Conservation (phyloP, 2,329 filamentous ascomycete genomes). For the Neofusicoccum sp. region DNA sequence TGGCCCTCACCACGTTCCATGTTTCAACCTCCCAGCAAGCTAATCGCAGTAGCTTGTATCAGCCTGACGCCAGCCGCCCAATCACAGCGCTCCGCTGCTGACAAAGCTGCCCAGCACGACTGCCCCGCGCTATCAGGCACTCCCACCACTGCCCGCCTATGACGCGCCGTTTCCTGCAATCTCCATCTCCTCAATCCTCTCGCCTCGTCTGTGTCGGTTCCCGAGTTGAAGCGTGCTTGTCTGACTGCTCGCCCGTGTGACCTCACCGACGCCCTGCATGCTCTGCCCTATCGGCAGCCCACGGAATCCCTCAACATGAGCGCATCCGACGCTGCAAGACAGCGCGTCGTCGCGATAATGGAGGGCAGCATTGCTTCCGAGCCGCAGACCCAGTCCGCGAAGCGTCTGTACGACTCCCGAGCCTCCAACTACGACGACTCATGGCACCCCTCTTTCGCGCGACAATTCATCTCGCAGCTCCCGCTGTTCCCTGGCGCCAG, state of each 20-base stretch:
- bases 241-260: too few relatives aligned
- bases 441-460: constrained; percentile 42
- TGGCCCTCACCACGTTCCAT: neutral
- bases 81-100: neutral
- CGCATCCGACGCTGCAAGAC: neutral
- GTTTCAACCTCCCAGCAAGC: neutral
- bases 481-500: constrained; percentile 36
- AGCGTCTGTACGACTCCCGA: constrained; percentile 36
- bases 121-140: neutral
- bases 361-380: neutral
- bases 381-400: constrained; percentile 21
- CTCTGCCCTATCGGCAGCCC: neutral
- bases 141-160: neutral
- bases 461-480: constrained; percentile 35
- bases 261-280: too few relatives aligned
- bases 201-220: neutral
- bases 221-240: too few relatives aligned
- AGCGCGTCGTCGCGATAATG: constrained; percentile 5
- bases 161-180: neutral
- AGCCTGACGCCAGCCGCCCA: neutral
- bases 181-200: neutral
- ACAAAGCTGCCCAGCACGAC: neutral
- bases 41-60: neutral
- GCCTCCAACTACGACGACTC: constrained; percentile 40
- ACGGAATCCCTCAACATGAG: neutral